Evolutionary conservation across 148 eudicot species (phyloP).

Genomic region (Rhododendron williamsianum): DNA sequence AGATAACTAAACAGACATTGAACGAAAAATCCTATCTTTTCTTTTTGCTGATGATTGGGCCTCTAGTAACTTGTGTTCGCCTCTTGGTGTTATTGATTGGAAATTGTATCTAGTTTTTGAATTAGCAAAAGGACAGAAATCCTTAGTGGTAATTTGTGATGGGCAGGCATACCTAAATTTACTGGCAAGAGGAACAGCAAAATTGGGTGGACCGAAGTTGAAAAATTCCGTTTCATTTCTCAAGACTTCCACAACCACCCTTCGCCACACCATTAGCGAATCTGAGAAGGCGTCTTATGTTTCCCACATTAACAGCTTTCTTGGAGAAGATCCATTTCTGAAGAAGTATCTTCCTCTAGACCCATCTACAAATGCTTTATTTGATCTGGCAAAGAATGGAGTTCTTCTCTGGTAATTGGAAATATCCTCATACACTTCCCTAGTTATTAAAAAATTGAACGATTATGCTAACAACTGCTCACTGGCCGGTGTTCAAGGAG

Average conservation of each 20-base stretch:
- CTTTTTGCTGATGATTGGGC: not conserved
- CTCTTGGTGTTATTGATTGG: not conserved
- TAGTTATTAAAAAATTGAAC: not conserved
- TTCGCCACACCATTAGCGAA: slow-evolving; percentile 74
- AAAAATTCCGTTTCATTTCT: slow-evolving; percentile 61
- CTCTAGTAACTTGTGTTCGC: not conserved
- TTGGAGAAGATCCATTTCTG: slow-evolving; percentile 67
- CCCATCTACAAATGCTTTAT: slow-evolving; percentile 56
- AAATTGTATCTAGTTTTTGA: not conserved
- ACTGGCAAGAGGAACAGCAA: slow-evolving; percentile 53
- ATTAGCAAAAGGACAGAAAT: not conserved
- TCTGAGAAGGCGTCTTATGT: slow-evolving; percentile 79
- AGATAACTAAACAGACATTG: not conserved
- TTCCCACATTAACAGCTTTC: slow-evolving; percentile 65
- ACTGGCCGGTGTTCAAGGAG: not conserved
- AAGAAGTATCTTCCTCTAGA: slow-evolving; percentile 70
- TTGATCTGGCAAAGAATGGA: slow-evolving; percentile 78
- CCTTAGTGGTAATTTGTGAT: slow-evolving; percentile 11
- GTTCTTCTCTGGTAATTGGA: slow-evolving; percentile 75
- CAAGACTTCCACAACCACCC: slow-evolving; percentile 74
- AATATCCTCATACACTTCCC: not conserved
- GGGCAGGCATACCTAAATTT: slow-evolving; percentile 57
- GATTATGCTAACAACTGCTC: not conserved
- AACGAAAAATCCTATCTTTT: not conserved
- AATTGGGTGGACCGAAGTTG: slow-evolving; percentile 41